Conservation (phyloP, 2,329 filamentous ascomycete species). For the Hymenotorrendiella dingleyae region DNA sequence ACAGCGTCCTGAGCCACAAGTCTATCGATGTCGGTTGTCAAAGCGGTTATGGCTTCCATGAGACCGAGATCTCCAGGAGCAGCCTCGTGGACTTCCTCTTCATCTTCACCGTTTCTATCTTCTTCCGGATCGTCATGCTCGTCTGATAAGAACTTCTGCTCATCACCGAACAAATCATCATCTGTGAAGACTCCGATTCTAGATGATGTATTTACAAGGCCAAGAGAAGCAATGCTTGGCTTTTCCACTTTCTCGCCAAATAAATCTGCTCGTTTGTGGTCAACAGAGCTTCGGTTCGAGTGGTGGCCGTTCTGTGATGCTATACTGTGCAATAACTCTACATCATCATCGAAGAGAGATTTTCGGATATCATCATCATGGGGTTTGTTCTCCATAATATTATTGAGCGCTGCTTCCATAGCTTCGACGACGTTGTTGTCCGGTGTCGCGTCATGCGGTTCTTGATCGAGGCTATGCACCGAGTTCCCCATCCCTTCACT, state of each 20-base stretch:
- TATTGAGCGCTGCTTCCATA: constrained; percentile 85
- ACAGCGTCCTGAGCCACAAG: constrained; percentile 83
- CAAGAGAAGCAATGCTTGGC: constrained; percentile 85
- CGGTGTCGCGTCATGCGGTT: constrained; percentile 52
- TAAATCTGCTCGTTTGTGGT: constrained; percentile 42
- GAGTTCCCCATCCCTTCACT: constrained; percentile 66
- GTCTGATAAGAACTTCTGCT: constrained; percentile 78
- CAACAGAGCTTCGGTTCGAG: constrained; percentile 57
- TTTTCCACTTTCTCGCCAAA: constrained; percentile 50
- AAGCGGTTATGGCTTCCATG: constrained; percentile 81
- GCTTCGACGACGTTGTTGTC: constrained; percentile 82
- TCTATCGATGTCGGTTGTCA: constrained; percentile 89
- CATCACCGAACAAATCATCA: constrained; percentile 87
- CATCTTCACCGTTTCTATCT: constrained; percentile 53
- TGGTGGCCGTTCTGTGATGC: constrained; percentile 50
- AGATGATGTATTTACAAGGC: constrained; percentile 80
- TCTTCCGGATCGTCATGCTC: constrained; percentile 68
- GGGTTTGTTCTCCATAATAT: constrained; percentile 81
- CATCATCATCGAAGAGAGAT: constrained; percentile 58
- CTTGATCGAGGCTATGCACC: constrained; percentile 72
- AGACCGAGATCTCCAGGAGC: constrained; percentile 90
- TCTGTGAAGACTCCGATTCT: constrained; percentile 90
- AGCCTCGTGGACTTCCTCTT: constrained; percentile 86
- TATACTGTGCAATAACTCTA: constrained; percentile 39
- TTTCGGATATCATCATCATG: constrained; percentile 58